Base-by-base conservation (phyloP, 2,329 filamentous ascomycete species). In the Colletotrichum noveboracense region DNA sequence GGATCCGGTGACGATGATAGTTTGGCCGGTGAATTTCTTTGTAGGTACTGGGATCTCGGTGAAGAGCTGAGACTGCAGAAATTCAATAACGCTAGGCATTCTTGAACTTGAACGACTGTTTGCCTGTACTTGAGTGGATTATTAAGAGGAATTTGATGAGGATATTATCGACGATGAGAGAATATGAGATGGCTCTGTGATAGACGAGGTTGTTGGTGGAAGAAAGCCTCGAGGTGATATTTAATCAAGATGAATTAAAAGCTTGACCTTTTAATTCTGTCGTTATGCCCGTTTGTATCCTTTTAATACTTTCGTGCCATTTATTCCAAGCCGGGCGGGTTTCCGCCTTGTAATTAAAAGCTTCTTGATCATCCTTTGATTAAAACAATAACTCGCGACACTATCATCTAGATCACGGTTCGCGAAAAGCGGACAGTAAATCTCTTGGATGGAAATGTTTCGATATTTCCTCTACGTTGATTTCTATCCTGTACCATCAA, bases 1-100 rank as follows among this genome's bases (percentile, higher is more conserved):
- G 32, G 52, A 43, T 1, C 74, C 70, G 2, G 74, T 76, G n/a
- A 76, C 18, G 52, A 77, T 62, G 67, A 71, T n/a, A 9, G 66
- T 70, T 58, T 64, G 67, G 13, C 67, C 69, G 6, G 36, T 61
- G 24, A 72, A 67, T 5, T 28, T 10, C 9, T 60, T 66, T 0
- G 28, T 34, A 7, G 62, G 32, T n/a, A n/a, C 12, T 1, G 32
- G 70, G 2, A 72, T 21, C 18, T 66, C 32, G 8, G 36, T 28
- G n/a, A 67, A 43, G 8, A 61, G 26, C 18, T 67, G 70, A 30
- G 70, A 66, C 28, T 34, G 70, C 5, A 72, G 6, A 43, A 56
- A 56, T 9, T n/a, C 21, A 48, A 36, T 12, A 12, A 38, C 6
- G 13, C 28, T 34, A 12, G 28, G n/a, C 43, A 55, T 67, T n/a